phyloP scores from a whole-genome alignment of 1,139 yeast genomes.

The Zygosaccharomyces sapae region DNA sequence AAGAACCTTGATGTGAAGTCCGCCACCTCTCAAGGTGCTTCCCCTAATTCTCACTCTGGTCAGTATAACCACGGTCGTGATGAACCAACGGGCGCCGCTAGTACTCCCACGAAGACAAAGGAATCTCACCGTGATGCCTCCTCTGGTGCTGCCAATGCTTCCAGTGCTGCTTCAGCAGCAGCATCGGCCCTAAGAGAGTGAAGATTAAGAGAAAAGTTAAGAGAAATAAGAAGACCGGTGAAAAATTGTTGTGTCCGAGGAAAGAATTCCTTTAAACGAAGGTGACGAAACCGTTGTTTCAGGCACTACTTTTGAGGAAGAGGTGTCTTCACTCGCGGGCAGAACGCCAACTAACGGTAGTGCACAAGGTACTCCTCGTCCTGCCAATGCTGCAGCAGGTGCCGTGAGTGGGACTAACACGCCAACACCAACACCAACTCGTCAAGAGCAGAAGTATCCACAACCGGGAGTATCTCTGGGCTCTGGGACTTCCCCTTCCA shows the following conservation, averaged over 20 bases:
- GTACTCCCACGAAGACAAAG: no score
- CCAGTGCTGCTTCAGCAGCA: slow-evolving; percentile 23
- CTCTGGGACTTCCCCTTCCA: not conserved
- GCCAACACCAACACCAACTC: not conserved
- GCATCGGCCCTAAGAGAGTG: slow-evolving; percentile 19
- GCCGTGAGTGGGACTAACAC: no score
- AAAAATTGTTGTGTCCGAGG: slow-evolving; percentile 37
- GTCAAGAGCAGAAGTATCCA: not conserved
- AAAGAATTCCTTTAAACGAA: slow-evolving; percentile 27
- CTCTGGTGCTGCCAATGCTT: no score
- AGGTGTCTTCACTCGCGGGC: slow-evolving; percentile 1
- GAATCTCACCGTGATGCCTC: no score
- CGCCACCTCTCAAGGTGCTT: not conserved
- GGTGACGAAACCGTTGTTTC: slow-evolving; percentile 18
- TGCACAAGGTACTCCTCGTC: not conserved
- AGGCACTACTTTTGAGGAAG: slow-evolving; percentile 12
- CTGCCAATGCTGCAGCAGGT: no score
- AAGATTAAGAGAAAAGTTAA: slow-evolving; percentile 38
- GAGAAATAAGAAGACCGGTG: slow-evolving; percentile 40
- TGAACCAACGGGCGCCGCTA: slow-evolving; percentile 9
- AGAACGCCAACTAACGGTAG: no score
- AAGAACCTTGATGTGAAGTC: not conserved
- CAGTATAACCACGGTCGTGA: no score
- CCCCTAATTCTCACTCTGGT: not conserved
- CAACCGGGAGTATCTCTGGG: not conserved